phyloP scores from a whole-genome alignment of 2,329 filamentous ascomycete species.

The Fusarium mangiferae region DNA sequence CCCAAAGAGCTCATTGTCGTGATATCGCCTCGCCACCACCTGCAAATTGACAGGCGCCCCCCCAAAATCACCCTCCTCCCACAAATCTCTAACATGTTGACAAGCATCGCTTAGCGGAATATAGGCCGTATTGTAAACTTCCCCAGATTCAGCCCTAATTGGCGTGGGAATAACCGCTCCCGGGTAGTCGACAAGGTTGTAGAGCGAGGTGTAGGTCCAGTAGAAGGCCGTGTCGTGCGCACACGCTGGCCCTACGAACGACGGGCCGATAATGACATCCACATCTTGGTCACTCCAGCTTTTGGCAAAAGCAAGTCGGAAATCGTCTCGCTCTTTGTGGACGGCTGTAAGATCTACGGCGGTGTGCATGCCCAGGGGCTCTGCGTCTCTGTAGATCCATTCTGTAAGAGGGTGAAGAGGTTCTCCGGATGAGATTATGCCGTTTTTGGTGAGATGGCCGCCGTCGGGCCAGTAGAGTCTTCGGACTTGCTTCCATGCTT shows the following conservation, averaged over 20 bases:
- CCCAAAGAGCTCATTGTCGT: constrained; percentile 50
- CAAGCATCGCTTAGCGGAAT: constrained; percentile 47
- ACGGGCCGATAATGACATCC: constrained; percentile 51
- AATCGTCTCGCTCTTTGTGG: constrained; percentile 44
- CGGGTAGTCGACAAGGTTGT: constrained; percentile 52
- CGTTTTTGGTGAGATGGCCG: constrained; percentile 44
- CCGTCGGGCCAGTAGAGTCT: constrained; percentile 60
- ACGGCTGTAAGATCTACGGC: constrained; percentile 24
- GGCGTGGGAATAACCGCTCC: constrained; percentile 42
- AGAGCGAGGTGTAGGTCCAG: constrained; percentile 53
- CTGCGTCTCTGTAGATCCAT: constrained; percentile 50
- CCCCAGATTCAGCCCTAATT: constrained; percentile 45
- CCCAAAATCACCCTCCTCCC: constrained; percentile 47
- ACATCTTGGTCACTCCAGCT: constrained; percentile 51
- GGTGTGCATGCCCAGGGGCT: constrained; percentile 30
- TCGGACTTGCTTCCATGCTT: constrained; percentile 48
- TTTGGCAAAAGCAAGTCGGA: constrained; percentile 47
- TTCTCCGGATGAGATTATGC: constrained; percentile 53
- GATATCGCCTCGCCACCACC: constrained; percentile 47
- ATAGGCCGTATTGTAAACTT: constrained; percentile 37
- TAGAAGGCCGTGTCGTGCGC: constrained; percentile 50
- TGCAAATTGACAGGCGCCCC: constrained; percentile 50
- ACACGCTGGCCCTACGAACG: constrained; percentile 51
- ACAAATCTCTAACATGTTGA: constrained; percentile 46
- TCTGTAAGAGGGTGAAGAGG: constrained; percentile 57